Conservation (phyloP, 2,329 filamentous ascomycete species). For the Elsinoe necatrix region DNA sequence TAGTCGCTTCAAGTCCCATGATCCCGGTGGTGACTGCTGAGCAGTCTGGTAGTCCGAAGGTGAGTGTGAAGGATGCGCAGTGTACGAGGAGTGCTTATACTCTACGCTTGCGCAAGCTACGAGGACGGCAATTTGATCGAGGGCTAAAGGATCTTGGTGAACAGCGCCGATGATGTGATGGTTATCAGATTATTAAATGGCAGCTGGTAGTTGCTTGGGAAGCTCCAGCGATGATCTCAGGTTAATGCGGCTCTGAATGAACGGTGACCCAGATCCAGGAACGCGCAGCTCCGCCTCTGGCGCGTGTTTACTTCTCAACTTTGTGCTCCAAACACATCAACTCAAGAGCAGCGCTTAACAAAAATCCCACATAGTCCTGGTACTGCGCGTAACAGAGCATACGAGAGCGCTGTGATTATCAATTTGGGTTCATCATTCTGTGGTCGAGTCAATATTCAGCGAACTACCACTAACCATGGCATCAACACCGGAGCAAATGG, state of each 20-base stretch:
- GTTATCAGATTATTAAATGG: not conserved
- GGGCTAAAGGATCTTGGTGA: not conserved
- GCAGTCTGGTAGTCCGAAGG: not conserved
- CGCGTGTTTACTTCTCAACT: slow-evolving; percentile 5
- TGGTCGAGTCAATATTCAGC: not conserved
- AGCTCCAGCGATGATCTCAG: slow-evolving; percentile 5
- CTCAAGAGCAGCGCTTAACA: not conserved
- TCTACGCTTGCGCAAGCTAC: too few species aligned
- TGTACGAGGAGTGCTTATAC: not conserved
- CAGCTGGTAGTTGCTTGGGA: not conserved
- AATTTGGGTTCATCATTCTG: not conserved
- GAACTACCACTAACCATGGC: not conserved
- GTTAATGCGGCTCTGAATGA: slow-evolving; percentile 2
- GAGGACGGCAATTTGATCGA: too few species aligned
- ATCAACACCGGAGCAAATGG: slow-evolving; percentile 21
- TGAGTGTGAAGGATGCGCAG: not conserved
- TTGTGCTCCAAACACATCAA: not conserved
- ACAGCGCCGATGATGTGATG: not conserved
- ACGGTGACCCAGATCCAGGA: not conserved
- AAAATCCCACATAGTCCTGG: not conserved
- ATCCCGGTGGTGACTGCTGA: slow-evolving; percentile 41
- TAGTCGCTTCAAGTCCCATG: slow-evolving; percentile 98
- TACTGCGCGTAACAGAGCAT: not conserved
- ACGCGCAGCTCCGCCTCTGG: not conserved
- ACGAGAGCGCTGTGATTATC: not conserved